Evolutionary conservation across 164 flowering plant genomes (phyloP), one percentile per base, ranked within the genome.

Genomic region (Akebia trifoliata): DNA sequence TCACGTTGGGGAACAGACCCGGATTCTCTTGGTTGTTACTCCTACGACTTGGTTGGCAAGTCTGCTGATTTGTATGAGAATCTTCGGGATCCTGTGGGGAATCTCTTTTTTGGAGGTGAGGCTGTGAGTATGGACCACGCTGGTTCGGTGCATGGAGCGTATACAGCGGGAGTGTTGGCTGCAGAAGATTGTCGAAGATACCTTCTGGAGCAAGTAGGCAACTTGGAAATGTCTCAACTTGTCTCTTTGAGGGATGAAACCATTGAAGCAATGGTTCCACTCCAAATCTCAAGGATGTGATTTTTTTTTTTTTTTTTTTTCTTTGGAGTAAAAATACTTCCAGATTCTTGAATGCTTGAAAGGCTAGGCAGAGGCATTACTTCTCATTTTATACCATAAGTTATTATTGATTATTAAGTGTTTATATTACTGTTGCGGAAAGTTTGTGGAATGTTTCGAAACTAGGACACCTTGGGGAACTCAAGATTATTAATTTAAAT

Each of bases 121-220:
- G 98, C 98, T 45, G 92, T 81, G 15, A 86, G 90, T 63, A 65
- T 78, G 75, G 93, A 83, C 14, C 84, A 91, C 66, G 75, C 89
- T 46, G 96, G 96, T 29, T 84, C 96, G 4, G 96, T 91, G 0
- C 98, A 91, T 58, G 96, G 98, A 31, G 98, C 96, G 24, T 91
- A 78, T 66, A 70, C 88, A 2, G 63, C 94, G 31, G 87, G 90
- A 56, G 47, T 84, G 29, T 50, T 68, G 64, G 87, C 96, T 43
- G 95, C 92, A 25, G 74, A 81, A 50, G 81, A 79, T 59, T 88
- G 96, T 56, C 74, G 71, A 26, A 73, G 59, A 48, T 66, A 73
- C 59, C 68, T 91, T 1, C 51, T 55, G 9, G 63, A 72, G 67
- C 65, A 56, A 51, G 70, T 68, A 1, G 92, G 84, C 30, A 64